phyloP scores from a whole-genome alignment of 148 eudicot genomes.

The Tetragonia tetragonoides region DNA sequence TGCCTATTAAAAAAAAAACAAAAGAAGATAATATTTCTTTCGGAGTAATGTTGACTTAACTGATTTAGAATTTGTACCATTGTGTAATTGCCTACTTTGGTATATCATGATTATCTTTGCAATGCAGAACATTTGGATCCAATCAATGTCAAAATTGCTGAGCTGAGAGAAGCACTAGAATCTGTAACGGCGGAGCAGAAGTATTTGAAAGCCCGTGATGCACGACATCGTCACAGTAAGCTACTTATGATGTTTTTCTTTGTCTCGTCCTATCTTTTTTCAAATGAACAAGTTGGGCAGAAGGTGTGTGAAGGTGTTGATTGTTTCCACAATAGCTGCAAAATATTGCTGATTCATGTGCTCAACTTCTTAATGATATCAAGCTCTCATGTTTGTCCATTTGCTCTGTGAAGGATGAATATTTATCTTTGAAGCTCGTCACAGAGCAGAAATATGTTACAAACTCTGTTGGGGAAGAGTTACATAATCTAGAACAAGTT shows the following conservation, averaged over 20 bases:
- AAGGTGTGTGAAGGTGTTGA: neutral
- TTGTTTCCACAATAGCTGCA: neutral
- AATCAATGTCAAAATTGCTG: slow-evolving; percentile 85
- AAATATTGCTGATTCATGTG: neutral
- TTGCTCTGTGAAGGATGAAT: neutral
- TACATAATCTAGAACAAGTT: neutral
- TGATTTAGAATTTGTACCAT: neutral
- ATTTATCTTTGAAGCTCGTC: neutral
- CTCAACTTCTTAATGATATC: neutral
- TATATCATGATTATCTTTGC: neutral
- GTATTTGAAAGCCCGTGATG: slow-evolving; percentile 85
- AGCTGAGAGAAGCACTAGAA: slow-evolving; percentile 86
- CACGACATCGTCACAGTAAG: slow-evolving; percentile 94
- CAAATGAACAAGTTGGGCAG: neutral
- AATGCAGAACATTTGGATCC: slow-evolving; percentile 94
- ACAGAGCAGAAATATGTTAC: too few relatives aligned
- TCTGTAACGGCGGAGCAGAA: slow-evolving; percentile 78
- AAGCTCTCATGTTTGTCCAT: neutral
- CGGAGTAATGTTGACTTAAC: neutral
- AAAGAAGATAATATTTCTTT: too few relatives aligned
- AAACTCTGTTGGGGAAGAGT: neutral
- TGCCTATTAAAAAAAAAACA: too few relatives aligned
- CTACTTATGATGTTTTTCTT: neutral
- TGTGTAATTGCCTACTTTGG: neutral
- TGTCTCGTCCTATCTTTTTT: neutral